Evolutionary conservation across 2,329 filamentous ascomycete genomes (phyloP).

Genomic region (Hypoxylon sp.): DNA sequence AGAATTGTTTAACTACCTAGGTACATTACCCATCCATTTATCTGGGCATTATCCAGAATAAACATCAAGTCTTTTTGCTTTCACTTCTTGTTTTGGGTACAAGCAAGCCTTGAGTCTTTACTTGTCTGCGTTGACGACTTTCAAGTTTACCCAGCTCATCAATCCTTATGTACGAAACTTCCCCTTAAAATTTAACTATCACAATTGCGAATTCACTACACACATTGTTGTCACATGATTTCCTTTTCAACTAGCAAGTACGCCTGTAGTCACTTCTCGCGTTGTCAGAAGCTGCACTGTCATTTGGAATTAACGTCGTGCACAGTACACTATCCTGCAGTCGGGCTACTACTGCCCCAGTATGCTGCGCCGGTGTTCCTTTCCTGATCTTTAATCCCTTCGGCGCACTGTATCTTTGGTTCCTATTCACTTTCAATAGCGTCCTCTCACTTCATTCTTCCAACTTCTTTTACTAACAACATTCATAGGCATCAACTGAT

Average conservation of each 20-base stretch:
- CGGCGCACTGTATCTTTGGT: not conserved
- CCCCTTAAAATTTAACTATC: not conserved
- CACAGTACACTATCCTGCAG: too few species aligned
- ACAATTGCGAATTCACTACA: too few species aligned
- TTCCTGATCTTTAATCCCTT: not conserved
- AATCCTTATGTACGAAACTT: not conserved
- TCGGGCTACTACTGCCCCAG: not conserved
- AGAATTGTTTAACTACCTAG: constrained; percentile 4
- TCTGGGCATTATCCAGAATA: not conserved
- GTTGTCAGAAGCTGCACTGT: not conserved
- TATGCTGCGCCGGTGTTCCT: too few species aligned
- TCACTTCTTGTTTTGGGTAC: constrained; percentile 1
- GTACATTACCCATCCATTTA: not conserved
- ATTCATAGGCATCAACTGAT: not conserved
- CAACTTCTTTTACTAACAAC: constrained; percentile 1
- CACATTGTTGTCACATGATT: constrained; percentile 10
- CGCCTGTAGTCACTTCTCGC: not conserved
- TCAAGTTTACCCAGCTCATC: not conserved
- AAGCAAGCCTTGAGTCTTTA: not conserved
- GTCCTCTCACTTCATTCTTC: not conserved
- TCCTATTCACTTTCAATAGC: not conserved
- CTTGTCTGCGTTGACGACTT: not conserved
- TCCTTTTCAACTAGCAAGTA: not conserved
- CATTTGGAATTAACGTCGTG: not conserved
- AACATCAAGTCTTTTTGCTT: not conserved